Evolutionary conservation across 345 rosid genomes (phyloP).

Genomic region (Bretschneidera sinensis): DNA sequence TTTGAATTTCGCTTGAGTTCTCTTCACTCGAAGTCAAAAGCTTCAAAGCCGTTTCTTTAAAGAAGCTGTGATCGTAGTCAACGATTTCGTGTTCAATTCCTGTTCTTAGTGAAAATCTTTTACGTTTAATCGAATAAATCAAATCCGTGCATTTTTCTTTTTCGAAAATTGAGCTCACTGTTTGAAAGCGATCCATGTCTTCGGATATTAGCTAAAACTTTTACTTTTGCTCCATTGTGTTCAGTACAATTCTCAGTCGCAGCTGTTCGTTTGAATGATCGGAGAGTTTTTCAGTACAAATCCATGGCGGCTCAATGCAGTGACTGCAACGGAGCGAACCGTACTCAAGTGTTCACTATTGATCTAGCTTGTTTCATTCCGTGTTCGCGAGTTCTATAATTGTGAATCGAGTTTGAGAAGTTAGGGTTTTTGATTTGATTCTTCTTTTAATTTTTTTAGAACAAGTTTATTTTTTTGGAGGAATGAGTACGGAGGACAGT

Average conservation of each 20-base stretch:
- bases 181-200: constrained; percentile 56
- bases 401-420: constrained; percentile 12
- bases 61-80: not conserved
- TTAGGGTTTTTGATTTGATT: constrained; percentile 12
- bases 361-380: constrained; percentile 22
- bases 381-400: not conserved
- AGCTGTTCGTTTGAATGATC: not conserved
- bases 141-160: too few relatives aligned
- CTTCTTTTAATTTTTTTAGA: too few relatives aligned
- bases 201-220: constrained; percentile 73
- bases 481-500: constrained; percentile 79
- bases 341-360: not conserved
- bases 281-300: too few relatives aligned
- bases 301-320: constrained; percentile 23
- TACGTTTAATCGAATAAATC: not conserved
- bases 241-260: constrained; percentile 3
- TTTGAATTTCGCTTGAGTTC: not conserved
- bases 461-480: too few relatives aligned
- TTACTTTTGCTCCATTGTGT: constrained; percentile 2
- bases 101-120: not conserved
- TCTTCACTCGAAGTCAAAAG: not conserved
- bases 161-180: constrained; percentile 12
- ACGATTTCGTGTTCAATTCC: not conserved
- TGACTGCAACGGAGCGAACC: constrained; percentile 14
- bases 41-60: not conserved